Conservation (phyloP, 73 alveolate species). For the Tetrahymena elliotti region DNA sequence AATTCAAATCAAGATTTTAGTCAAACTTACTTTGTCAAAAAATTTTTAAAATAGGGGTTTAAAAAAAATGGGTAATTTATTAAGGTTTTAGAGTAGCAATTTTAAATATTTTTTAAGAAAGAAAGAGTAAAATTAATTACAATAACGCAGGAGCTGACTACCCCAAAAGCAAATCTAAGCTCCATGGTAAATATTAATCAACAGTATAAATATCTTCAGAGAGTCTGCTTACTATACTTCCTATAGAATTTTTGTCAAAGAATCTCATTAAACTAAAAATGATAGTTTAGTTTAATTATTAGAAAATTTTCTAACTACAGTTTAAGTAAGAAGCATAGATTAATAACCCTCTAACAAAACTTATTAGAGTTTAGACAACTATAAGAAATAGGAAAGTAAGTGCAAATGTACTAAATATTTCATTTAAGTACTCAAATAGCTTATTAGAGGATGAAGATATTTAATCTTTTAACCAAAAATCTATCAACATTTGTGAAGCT, state of each 20-base stretch:
- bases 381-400: not conserved
- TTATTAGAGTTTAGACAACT: not conserved
- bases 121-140: not conserved
- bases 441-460: not conserved
- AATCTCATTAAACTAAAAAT: constrained; percentile 12
- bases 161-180: not conserved
- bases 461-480: constrained; percentile 26
- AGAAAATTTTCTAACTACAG: constrained; percentile 17
- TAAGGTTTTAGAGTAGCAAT: no score
- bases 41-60: no score
- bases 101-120: no score
- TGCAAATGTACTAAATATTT: not conserved
- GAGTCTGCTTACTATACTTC: constrained; percentile 24
- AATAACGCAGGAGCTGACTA: not conserved
- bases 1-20: no score
- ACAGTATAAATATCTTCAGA: constrained; percentile 17
- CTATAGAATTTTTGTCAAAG: constrained; percentile 31
- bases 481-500: constrained; percentile 7
- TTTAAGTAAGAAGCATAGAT: not conserved
- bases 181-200: constrained; percentile 37
- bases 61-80: no score
- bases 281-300: not conserved
- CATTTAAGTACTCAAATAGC: not conserved
- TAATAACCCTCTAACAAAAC: not conserved
- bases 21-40: no score